Conservation (phyloP, 768 basidiomycete species). For the Serpula lacrymans region DNA sequence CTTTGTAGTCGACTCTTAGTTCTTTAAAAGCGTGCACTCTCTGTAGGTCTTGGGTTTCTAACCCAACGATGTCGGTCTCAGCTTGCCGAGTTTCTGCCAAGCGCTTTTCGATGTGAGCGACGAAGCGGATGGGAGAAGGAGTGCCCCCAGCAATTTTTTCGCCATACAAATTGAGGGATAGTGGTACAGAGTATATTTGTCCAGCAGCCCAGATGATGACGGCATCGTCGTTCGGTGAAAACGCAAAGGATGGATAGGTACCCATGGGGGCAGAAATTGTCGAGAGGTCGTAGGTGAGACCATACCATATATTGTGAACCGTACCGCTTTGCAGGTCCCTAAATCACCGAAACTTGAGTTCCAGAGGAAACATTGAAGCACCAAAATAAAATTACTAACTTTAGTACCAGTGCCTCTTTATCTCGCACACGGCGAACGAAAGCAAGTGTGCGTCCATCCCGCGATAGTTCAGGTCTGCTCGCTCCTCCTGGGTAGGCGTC, state of each 20-base stretch:
- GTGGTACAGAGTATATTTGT: constrained; percentile 61
- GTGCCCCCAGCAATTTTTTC: constrained; percentile 44
- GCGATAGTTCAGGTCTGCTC: constrained; percentile 66
- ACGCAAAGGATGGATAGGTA: constrained; percentile 75
- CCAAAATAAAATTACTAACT: constrained; percentile 38
- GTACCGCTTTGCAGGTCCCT: constrained; percentile 70
- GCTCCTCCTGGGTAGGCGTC: constrained; percentile 65
- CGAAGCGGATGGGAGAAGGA: constrained; percentile 54
- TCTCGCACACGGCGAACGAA: constrained; percentile 73
- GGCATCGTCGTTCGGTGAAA: constrained; percentile 55
- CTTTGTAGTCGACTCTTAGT: constrained; percentile 52
- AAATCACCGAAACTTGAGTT: neutral
- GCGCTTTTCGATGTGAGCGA: constrained; percentile 58
- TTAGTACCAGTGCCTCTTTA: constrained; percentile 69
- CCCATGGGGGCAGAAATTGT: constrained; percentile 71
- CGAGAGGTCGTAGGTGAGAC: constrained; percentile 65
- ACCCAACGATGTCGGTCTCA: constrained; percentile 44
- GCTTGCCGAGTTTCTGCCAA: constrained; percentile 57
- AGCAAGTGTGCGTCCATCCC: constrained; percentile 64
- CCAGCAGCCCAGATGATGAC: constrained; percentile 75
- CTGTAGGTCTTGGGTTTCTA: constrained; percentile 54
- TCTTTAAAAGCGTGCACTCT: constrained; percentile 62
- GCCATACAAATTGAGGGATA: constrained; percentile 46
- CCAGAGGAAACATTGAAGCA: too few relatives aligned
- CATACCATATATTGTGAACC: constrained; percentile 62